Evolutionary conservation across 2,329 filamentous ascomycete genomes (phyloP), one percentile per base, ranked within the genome.

Genomic region (Chaetomium globosum): DNA sequence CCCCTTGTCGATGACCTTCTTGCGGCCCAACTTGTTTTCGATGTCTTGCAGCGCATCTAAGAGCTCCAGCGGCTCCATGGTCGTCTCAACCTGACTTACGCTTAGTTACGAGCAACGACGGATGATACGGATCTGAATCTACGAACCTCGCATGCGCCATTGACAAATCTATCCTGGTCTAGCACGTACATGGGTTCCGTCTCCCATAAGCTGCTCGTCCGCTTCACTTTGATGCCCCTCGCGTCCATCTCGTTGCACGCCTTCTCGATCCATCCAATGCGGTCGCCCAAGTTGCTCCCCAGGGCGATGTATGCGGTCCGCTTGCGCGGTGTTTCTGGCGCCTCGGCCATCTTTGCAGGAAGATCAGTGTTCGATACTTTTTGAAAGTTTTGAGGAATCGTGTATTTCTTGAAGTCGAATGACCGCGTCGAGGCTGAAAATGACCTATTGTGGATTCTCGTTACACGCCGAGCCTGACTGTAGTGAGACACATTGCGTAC

Each of bases 101-200:
- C 36, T 65, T 63, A 67, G 65, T 59, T 53, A 63, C 19, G 28
- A 33, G 26, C 33, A 53, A 39, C 36, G 36, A 28, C 31, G 28
- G n/a, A 36, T n/a, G 19, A 55, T 51, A 31, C 13, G 39, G 16
- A 66, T 63, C 63, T 61, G 59, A 30, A 36, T 21, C 23, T 56
- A 81, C 87, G 75, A 77, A 96, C 93, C 87, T 96, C 91, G 76
- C 92, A 97, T 64, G 89, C 93, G 23, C 93, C 95, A 75, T 99
- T 99, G 56, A 97, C 80, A 74, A 99, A 99, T 33, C 86, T 85
- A 68, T 88, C 88, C 76, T 99, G 95, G 68, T 97, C 90, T 68
- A 90, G 80, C 69, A 97, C 90, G 77, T 99, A 99, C 95, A 99
- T 99, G 26, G 95, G 92, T 72, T 92, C 88, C 3, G 94, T 99